Base-by-base conservation (phyloP, 2,329 filamentous ascomycete species). In the Fusarium torulosum region DNA sequence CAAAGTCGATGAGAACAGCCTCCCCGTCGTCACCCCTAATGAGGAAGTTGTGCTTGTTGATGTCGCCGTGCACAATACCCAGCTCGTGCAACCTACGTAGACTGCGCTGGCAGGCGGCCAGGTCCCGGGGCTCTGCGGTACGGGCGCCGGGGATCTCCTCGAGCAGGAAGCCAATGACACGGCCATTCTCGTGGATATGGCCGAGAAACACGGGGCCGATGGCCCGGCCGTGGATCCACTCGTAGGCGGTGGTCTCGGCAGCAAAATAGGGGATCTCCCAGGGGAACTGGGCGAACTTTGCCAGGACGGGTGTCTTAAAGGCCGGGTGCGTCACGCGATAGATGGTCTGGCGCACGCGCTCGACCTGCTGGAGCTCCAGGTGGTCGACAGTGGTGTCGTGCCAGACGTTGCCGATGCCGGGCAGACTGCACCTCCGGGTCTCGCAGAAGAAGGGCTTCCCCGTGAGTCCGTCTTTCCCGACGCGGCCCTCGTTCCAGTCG, bases 401-500 rank as follows among this genome's bases (percentile, higher is more conserved):
- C 79, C 80, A 82, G 14, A 72, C 59, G 40, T 73, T 70, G 14
- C 57, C 66, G 59, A 81, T 74, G 1, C 74, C 74, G 8, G 76
- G 74, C 2, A 81, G 64, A 31, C 67, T 50, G 43, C 59, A 64
- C 19, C 71, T 72, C 46, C 62, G 55, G 17, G 70, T 71, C 41
- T 66, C 51, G 38, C 70, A 52, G 58, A 80, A 79, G 63, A 66
- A 57, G 3, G 74, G 69, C 7, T 62, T 58, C 25, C 72, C 75
- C 4, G 61, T 72, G 8, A 58, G 45, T 14, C 55, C 41, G 25
- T 77, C 60, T 37, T 69, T 66, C 23, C 73, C 67, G 41, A 83
- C 71, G 33, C 75, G 75, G 45, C 75, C 80, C 45, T 71, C 66
- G 56, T 81, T 82, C 80, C 80, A 83, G 62, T 79, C 75, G 13